These are phyloP conservation scores for Cerrena zonata DNA, from an alignment of 1,284 basidiomycete genomes.

Conservation along the genomic window DNA sequence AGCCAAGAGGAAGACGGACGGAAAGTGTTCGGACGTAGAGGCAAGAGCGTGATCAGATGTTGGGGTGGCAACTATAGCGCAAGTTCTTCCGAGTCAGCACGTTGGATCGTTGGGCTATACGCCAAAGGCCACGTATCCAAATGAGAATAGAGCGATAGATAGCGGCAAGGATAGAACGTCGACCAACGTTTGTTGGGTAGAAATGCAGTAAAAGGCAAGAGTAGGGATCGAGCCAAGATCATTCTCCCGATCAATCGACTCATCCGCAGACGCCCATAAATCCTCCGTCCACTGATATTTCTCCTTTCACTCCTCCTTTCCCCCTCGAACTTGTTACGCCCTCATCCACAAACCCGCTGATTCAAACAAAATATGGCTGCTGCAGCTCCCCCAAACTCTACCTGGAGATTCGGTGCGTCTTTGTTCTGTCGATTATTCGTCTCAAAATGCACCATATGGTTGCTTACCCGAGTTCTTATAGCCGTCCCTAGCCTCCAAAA, in stretches of 20 bases:
- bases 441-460: not conserved
- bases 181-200: no score
- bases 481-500: slow-evolving; percentile 14
- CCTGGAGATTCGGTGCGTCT: slow-evolving; percentile 1
- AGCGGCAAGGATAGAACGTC: no score
- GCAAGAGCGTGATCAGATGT: no score
- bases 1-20: no score
- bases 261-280: not conserved
- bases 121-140: no score
- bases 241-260: no score
- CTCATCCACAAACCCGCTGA: not conserved
- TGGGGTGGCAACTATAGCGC: no score
- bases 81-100: no score
- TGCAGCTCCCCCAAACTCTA: not conserved
- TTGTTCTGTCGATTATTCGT: not conserved
- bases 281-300: not conserved
- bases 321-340: not conserved
- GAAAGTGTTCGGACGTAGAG: not conserved
- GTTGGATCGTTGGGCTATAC: no score
- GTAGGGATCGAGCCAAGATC: no score
- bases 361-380: not conserved
- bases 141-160: no score
- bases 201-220: no score
- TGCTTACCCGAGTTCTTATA: slow-evolving; percentile 3
- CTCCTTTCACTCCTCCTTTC: not conserved